phyloP scores from a whole-genome alignment of 208 protist species.

The Porcisia hertigi region DNA sequence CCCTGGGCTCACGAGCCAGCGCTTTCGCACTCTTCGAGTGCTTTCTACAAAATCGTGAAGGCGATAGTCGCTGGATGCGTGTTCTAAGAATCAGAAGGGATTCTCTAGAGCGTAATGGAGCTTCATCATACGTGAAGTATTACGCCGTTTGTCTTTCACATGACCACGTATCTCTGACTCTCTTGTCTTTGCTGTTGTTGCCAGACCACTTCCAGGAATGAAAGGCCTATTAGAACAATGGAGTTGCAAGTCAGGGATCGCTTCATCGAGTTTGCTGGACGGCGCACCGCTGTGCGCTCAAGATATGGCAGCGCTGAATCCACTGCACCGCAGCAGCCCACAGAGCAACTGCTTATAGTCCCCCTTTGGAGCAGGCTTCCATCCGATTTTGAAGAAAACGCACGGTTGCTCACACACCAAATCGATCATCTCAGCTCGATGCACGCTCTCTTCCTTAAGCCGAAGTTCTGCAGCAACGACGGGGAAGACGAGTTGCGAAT shows the following conservation, averaged over 20 bases:
- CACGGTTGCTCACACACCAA: conserved; percentile 8
- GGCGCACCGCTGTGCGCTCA: conserved; percentile 12
- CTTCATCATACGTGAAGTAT: not conserved
- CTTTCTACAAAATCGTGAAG: not conserved
- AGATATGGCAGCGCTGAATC: not conserved
- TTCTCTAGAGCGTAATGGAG: not conserved
- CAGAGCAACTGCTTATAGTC: conserved; percentile 8
- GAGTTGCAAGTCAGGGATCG: conserved; percentile 31
- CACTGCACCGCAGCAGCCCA: not conserved
- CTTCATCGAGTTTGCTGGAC: conserved; percentile 31
- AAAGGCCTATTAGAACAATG: not conserved
- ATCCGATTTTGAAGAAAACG: conserved; percentile 24
- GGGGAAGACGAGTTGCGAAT: conserved; percentile 41
- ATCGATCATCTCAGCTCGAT: conserved; percentile 45
- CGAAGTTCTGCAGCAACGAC: conserved; percentile 56
- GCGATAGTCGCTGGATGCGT: not conserved
- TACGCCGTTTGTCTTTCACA: not conserved
- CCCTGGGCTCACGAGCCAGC: not conserved
- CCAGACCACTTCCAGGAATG: not conserved
- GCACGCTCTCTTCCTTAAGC: conserved; percentile 51
- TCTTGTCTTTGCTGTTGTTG: not conserved
- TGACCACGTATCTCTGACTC: not conserved
- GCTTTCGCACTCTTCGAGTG: not conserved
- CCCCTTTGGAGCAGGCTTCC: conserved; percentile 29
- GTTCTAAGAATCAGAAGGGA: not conserved